These are phyloP conservation scores for Phlebiopsis gigantea DNA, from an alignment of 768 basidiomycete species.

Conservation along the genomic window DNA sequence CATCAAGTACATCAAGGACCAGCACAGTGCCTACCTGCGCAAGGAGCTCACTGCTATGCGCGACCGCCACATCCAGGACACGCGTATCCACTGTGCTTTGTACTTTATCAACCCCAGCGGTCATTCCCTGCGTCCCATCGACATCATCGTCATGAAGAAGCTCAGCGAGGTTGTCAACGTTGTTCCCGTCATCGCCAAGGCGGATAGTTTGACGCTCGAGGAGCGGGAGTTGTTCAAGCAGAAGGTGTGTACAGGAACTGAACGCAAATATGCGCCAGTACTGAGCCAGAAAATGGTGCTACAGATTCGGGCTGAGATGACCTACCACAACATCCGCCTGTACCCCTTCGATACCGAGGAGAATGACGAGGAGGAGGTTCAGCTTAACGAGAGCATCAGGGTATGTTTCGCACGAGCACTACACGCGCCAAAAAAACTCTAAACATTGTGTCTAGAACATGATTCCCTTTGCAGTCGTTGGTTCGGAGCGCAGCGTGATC, in stretches of 20 bases:
- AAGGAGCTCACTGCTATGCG: constrained; percentile 99
- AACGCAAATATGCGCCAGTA: background rate
- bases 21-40: constrained; percentile 96
- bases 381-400: constrained; percentile 85
- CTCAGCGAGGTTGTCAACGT: constrained; percentile 98
- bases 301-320: constrained; percentile 90
- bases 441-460: constrained; percentile 52
- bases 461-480: constrained; percentile 95
- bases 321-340: constrained; percentile 86
- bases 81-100: constrained; percentile 95
- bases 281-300: background rate
- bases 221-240: constrained; percentile 92
- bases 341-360: constrained; percentile 99
- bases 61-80: constrained; percentile 97
- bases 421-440: background rate
- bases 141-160: constrained; percentile 99
- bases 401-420: constrained; percentile 41
- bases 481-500: constrained; percentile 93
- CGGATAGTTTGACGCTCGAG: constrained; percentile 89
- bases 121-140: constrained; percentile 92
- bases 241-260: constrained; percentile 49
- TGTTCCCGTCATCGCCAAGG: constrained; percentile 98
- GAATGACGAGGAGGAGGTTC: constrained; percentile 86
- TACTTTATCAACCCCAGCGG: constrained; percentile 99
- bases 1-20: constrained; percentile 98